Base-by-base conservation (phyloP, 2,329 filamentous ascomycete genomes). In the Xylaria sp. region DNA sequence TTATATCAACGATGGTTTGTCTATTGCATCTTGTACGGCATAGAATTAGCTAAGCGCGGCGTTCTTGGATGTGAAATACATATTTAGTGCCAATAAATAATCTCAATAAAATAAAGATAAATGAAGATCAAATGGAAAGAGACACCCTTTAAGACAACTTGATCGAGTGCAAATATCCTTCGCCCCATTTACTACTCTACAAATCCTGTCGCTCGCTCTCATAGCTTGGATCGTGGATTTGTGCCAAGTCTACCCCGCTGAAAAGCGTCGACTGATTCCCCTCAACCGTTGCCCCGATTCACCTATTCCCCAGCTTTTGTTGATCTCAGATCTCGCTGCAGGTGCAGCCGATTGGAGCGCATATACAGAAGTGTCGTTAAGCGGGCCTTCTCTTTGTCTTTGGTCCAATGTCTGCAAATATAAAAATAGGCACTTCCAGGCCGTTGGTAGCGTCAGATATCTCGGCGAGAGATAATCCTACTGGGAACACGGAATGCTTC, bases 21-120 rank as follows among this genome's bases (percentile, higher is more conserved):
- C 59, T 67, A 67, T 64, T 64, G 61, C 48, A 52, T 58, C 64
- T 43, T 70, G 62, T 70, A 66, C 58, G 33, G 59, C 55, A 67
- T 70, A 68, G 66, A 66, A 62, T 52, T 61, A 66, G 60, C 62
- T 66, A 49, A 71, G 70, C 70, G 68, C 23, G 70, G 70, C 70
- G 70, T 72, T 67, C 7, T 20, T 61, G 68, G 68, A 41, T 55
- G 36, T 36, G 12, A 59, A 23, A 20, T 41, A 54, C 31, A 31
- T 18, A 39, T 56, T 18, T n/a, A 31, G 43, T 51, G 20, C 10
- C 31, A 48, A 48, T 48, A 54, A n/a, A 54, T 43, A 52, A 28
- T 28, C 28, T 28, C 28, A 28, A 28, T 5, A 10, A 25, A 33
- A 63, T 10, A 20, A 15, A 41, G 36, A 31, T 20, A 39, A 55